Conservation (phyloP, 2,329 filamentous ascomycete species). For the Aquanectria penicillioides region DNA sequence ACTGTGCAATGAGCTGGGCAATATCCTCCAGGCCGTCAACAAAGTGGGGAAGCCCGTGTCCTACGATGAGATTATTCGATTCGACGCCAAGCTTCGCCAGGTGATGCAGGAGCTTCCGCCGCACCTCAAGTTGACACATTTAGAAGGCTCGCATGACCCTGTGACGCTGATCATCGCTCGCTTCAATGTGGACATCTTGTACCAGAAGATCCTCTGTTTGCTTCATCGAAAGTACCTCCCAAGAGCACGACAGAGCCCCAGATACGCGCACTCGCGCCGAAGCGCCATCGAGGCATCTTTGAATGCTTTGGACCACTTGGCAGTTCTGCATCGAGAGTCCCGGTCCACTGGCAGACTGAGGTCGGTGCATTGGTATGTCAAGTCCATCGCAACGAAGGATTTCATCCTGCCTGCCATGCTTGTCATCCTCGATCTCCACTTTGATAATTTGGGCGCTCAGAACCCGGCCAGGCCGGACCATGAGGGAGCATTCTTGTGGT, state of each 20-base stretch:
- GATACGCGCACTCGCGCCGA: slow-evolving; percentile 85
- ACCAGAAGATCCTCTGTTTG: slow-evolving; percentile 88
- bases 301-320: slow-evolving; percentile 81
- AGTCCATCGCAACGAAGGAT: slow-evolving; percentile 82
- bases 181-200: slow-evolving; percentile 85
- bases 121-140: slow-evolving; percentile 78
- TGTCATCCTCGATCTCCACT: slow-evolving; percentile 83
- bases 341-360: slow-evolving; percentile 76
- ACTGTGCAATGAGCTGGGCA: slow-evolving; percentile 74
- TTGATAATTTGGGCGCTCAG: slow-evolving; percentile 63
- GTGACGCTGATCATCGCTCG: slow-evolving; percentile 87
- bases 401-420: slow-evolving; percentile 89
- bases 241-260: slow-evolving; percentile 79
- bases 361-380: slow-evolving; percentile 81
- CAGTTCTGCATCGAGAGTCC: slow-evolving; percentile 78
- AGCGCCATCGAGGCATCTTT: slow-evolving; percentile 89
- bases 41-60: slow-evolving; percentile 63
- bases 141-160: slow-evolving; percentile 82
- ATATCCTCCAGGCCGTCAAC: slow-evolving; percentile 74
- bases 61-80: slow-evolving; percentile 72
- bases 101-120: slow-evolving; percentile 77
- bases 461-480: slow-evolving; percentile 52
- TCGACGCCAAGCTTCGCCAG: slow-evolving; percentile 70
- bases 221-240: slow-evolving; percentile 88
- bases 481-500: slow-evolving; percentile 65